Evolutionary conservation across 208 protist species (phyloP).

Genomic region (Trypanosoma boissoni): DNA sequence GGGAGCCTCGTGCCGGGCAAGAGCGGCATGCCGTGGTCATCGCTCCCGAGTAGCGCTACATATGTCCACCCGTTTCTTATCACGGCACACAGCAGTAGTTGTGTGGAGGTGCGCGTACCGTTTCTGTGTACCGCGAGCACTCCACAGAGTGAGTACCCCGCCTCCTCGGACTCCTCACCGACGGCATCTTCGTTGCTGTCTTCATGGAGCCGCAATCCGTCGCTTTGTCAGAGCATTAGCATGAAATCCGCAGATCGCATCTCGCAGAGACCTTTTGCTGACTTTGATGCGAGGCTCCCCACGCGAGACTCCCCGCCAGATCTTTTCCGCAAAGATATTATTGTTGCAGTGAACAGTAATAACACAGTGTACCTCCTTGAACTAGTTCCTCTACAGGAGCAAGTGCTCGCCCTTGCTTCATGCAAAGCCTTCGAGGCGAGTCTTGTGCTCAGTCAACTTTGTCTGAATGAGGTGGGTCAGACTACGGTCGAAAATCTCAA

Average conservation of each 20-base stretch:
- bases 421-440: constrained; percentile 32
- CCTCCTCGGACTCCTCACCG: too few relatives aligned
- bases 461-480: constrained; percentile 39
- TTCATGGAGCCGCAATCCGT: not conserved
- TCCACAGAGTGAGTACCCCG: too few relatives aligned
- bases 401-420: constrained; percentile 30
- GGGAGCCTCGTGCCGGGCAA: constrained; percentile 49
- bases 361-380: constrained; percentile 37
- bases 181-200: too few relatives aligned
- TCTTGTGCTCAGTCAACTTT: constrained; percentile 59
- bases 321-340: constrained; percentile 30
- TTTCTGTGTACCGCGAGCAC: constrained; percentile 34
- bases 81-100: constrained; percentile 28
- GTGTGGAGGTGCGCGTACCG: constrained; percentile 61
- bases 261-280: constrained; percentile 38
- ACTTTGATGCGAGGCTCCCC: constrained; percentile 51
- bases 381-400: constrained; percentile 22
- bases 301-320: constrained; percentile 12
- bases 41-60: constrained; percentile 10
- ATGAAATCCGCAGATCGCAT: constrained; percentile 25
- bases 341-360: constrained; percentile 25
- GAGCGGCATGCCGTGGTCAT: constrained; percentile 22
- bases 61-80: constrained; percentile 67
- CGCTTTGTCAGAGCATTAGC: constrained; percentile 25
- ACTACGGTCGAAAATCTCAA: constrained; percentile 26